Evolutionary conservation across 768 basidiomycete species (phyloP).

Genomic region (Auriscalpium orientale): DNA sequence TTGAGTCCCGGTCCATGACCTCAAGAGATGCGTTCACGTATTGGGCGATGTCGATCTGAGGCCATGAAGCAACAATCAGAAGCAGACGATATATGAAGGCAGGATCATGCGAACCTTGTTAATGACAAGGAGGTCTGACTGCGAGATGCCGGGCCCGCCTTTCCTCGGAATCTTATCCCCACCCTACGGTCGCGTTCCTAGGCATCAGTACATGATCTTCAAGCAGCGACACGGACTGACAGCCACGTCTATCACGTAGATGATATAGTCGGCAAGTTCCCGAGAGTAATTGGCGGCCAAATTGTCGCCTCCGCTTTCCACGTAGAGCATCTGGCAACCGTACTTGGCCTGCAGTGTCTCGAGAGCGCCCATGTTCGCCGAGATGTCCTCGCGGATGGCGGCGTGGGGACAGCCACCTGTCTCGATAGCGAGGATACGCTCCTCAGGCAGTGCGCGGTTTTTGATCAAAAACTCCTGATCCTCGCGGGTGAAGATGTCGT

Average conservation of each 20-base stretch:
- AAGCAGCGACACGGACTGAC: slow-evolving; percentile 31
- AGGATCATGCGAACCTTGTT: slow-evolving; percentile 63
- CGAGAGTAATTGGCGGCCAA: slow-evolving; percentile 95
- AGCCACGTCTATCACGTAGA: slow-evolving; percentile 85
- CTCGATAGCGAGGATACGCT: slow-evolving; percentile 92
- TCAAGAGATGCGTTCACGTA: slow-evolving; percentile 89
- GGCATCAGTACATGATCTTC: background rate
- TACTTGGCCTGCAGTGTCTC: slow-evolving; percentile 92
- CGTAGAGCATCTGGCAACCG: slow-evolving; percentile 83
- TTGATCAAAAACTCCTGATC: slow-evolving; percentile 97
- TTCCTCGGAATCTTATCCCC: slow-evolving; percentile 98
- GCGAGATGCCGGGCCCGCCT: slow-evolving; percentile 95
- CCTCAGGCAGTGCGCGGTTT: slow-evolving; percentile 77
- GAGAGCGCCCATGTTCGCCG: slow-evolving; percentile 92
- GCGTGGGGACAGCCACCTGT: slow-evolving; percentile 98
- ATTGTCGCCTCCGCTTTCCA: slow-evolving; percentile 96
- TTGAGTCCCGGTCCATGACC: slow-evolving; percentile 92
- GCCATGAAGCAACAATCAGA: background rate
- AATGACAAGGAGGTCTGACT: slow-evolving; percentile 88
- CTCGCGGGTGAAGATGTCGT: slow-evolving; percentile 97
- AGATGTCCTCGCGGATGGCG: slow-evolving; percentile 96
- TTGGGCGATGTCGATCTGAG: slow-evolving; percentile 85
- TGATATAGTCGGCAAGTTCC: slow-evolving; percentile 95
- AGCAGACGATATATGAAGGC: background rate
- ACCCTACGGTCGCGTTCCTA: slow-evolving; percentile 41